Evolutionary conservation across 345 rosid species (phyloP).

Genomic region (Lepidium sativum): DNA sequence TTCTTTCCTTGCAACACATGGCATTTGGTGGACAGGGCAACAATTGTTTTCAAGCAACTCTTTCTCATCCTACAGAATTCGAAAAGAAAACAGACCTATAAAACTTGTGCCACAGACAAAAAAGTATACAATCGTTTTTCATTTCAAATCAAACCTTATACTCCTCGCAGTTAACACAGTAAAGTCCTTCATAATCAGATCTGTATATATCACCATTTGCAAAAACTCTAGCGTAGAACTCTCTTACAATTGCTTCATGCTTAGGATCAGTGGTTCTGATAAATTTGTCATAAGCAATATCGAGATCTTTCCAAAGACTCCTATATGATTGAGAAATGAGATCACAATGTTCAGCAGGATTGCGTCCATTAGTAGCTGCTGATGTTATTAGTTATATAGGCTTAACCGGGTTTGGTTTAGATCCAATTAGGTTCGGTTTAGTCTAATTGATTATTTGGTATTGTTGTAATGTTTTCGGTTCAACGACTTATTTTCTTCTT

Average conservation of each 20-base stretch:
- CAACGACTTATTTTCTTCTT: too few relatives aligned
- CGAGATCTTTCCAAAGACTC: constrained; percentile 75
- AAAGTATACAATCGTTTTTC: background rate
- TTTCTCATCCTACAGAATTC: constrained; percentile 72
- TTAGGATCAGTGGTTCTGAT: constrained; percentile 90
- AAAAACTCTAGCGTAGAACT: constrained; percentile 71
- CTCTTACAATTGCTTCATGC: constrained; percentile 81
- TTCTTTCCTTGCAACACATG: constrained; percentile 76
- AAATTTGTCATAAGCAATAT: constrained; percentile 70
- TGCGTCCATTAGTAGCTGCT: constrained; percentile 56
- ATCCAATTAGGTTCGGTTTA: too few relatives aligned
- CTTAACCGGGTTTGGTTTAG: too few relatives aligned
- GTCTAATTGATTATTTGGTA: too few relatives aligned
- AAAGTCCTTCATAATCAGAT: constrained; percentile 87
- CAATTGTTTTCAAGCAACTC: constrained; percentile 63
- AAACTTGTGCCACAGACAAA: constrained; percentile 6
- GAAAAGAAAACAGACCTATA: background rate
- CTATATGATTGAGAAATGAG: constrained; percentile 67
- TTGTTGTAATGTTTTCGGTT: too few relatives aligned
- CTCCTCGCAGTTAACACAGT: constrained; percentile 95
- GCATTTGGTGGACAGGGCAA: constrained; percentile 79
- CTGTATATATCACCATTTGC: constrained; percentile 82
- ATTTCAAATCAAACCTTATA: constrained; percentile 50
- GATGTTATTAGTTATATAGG: too few relatives aligned
- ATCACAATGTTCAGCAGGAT: constrained; percentile 78